A percentile compares a stretch with the other conserved stretches of the same genome.
Conservation (phyloP, 495 filamentous ascomycete species). For the Entonaema liquescens region DNA sequence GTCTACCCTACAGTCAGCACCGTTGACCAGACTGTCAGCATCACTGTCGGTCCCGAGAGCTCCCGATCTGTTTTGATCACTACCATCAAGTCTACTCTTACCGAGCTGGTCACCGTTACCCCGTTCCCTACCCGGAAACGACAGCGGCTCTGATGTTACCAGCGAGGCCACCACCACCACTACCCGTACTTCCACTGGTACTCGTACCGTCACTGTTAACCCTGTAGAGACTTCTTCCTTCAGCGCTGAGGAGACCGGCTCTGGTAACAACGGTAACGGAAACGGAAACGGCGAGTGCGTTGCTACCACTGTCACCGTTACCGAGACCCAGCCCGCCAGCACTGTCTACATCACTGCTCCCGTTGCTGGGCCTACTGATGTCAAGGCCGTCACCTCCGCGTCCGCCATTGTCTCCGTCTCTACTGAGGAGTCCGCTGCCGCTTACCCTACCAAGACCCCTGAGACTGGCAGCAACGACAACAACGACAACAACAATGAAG, state of each 20-base stretch:
- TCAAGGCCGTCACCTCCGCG: constrained; percentile 21
- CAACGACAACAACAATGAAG: too few species aligned
- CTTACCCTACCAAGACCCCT: constrained; percentile 13
- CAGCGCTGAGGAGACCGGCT: constrained; percentile 26
- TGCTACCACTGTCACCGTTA: constrained; percentile 41
- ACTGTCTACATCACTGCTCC: constrained; percentile 57
- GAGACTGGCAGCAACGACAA: too few species aligned
- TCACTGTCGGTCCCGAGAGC: constrained; percentile 52
- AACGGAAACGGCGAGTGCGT: constrained; percentile 15
- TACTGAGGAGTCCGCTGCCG: constrained; percentile 12
- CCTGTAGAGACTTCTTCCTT: constrained; percentile 22
- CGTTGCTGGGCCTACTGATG: constrained; percentile 29
- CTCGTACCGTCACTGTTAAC: constrained; percentile 52
- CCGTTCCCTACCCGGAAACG: constrained; percentile 19
- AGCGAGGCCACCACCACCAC: constrained; percentile 47
- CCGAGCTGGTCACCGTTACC: constrained; percentile 41
- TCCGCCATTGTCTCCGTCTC: constrained; percentile 5
- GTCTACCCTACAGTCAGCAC: constrained; percentile 33
- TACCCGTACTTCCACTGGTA: constrained; percentile 52
- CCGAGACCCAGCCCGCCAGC: constrained; percentile 43
- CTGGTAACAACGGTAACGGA: constrained; percentile 29
- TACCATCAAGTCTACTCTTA: constrained; percentile 49
- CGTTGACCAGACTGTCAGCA: constrained; percentile 47
- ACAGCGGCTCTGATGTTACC: constrained; percentile 5
- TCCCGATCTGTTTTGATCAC: constrained; percentile 48